A percentile compares a stretch with the other conserved stretches of the same genome.
These are phyloP conservation scores for Lentinula sp. DNA, from an alignment of 768 basidiomycete genomes.

Conservation along the genomic window DNA sequence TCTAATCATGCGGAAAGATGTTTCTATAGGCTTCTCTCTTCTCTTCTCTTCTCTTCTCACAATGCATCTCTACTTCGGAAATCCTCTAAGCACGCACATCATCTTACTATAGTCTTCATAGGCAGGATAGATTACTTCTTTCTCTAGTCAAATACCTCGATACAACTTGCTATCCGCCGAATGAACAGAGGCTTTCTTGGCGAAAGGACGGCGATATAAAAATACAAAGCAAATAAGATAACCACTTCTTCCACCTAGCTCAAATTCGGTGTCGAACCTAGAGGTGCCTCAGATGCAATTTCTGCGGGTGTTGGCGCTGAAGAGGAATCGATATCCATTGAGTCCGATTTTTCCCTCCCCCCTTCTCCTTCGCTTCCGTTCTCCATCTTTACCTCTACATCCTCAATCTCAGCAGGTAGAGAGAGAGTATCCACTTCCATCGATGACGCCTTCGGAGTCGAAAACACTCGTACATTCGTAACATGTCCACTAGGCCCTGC, in stretches of 20 bases:
- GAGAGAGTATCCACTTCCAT: slow-evolving; percentile 3
- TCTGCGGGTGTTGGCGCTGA: not conserved
- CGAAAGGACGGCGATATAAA: too few species aligned
- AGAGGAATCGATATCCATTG: slow-evolving; percentile 3
- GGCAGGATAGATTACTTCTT: not conserved
- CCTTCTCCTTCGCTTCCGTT: not conserved
- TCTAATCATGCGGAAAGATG: too few species aligned
- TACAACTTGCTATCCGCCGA: not conserved
- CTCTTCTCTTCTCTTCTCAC: not conserved
- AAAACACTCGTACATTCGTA: slow-evolving; percentile 42
- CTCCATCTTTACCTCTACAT: not conserved
- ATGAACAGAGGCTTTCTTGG: too few species aligned
- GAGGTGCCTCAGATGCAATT: not conserved
- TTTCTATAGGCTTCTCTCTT: not conserved
- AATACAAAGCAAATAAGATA: not conserved
- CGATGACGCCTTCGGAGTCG: slow-evolving; percentile 12
- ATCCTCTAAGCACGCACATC: not conserved
- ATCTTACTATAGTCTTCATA: not conserved
- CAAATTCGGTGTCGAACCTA: not conserved
- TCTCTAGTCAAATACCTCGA: not conserved
- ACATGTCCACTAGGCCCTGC: slow-evolving; percentile 72
- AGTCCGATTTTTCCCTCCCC: not conserved
- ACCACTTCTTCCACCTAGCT: not conserved
- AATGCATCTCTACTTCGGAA: not conserved
- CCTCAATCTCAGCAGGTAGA: not conserved